These are phyloP conservation scores for Decorospora gaudefroyi DNA, from an alignment of 2,329 filamentous ascomycete species.

Conservation along the genomic window DNA sequence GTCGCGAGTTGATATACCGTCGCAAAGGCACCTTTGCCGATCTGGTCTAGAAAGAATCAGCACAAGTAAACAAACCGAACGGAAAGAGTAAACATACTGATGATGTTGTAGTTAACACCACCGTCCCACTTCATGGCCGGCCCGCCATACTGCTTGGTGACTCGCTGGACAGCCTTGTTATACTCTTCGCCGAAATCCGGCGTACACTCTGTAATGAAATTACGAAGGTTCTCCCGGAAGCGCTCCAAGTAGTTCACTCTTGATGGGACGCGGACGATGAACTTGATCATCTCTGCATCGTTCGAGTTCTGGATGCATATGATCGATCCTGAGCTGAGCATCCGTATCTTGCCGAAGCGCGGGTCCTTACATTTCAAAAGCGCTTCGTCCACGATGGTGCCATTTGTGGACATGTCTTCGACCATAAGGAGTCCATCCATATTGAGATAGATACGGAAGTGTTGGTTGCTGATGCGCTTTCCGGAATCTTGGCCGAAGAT, in stretches of 20 bases:
- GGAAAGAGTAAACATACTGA: slow-evolving; percentile 43
- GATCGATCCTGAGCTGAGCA: slow-evolving; percentile 72
- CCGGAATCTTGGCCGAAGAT: slow-evolving; percentile 66
- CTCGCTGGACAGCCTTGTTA: slow-evolving; percentile 29
- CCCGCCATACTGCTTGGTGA: slow-evolving; percentile 34
- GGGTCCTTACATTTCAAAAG: slow-evolving; percentile 61
- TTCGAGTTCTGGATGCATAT: slow-evolving; percentile 67
- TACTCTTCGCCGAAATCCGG: slow-evolving; percentile 29
- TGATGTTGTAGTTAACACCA: slow-evolving; percentile 80
- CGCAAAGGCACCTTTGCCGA: slow-evolving; percentile 94
- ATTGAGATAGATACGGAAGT: slow-evolving; percentile 93
- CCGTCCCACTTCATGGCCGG: slow-evolving; percentile 79
- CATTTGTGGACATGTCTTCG: slow-evolving; percentile 94
- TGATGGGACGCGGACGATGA: slow-evolving; percentile 82
- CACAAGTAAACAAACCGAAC: background rate
- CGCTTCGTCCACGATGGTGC: slow-evolving; percentile 79
- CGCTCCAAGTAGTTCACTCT: slow-evolving; percentile 67
- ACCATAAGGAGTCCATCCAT: slow-evolving; percentile 86
- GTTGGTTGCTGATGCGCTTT: slow-evolving; percentile 85
- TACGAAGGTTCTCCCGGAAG: slow-evolving; percentile 70
- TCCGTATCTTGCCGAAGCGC: slow-evolving; percentile 58
- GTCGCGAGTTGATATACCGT: slow-evolving; percentile 88
- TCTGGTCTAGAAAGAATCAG: slow-evolving; percentile 55
- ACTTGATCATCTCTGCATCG: slow-evolving; percentile 68
- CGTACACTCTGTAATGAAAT: slow-evolving; percentile 60